Evolutionary conservation across 2,329 filamentous ascomycete genomes (phyloP), one percentile per base, ranked within the genome.

Genomic region (Diaporthe eres): DNA sequence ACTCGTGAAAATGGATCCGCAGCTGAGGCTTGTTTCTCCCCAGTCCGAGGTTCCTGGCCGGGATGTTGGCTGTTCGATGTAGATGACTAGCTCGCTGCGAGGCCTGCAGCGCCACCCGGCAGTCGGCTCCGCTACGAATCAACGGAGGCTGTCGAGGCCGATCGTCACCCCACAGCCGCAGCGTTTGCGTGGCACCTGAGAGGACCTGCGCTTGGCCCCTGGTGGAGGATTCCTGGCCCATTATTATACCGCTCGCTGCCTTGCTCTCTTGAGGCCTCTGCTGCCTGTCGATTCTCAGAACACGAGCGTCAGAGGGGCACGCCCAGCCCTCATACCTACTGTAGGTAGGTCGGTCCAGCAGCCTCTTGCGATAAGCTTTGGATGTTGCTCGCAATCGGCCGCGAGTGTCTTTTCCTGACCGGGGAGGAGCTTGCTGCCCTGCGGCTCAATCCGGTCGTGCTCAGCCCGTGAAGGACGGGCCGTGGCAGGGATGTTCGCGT

Each of bases 1-100:
- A 58, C 58, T 72, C 71, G 71, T 72, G 71, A 61, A 61, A 63
- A 63, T 53, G 71, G 71, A 22, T 61, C 71, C 71, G 71, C 71
- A 72, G 71, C 71, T 39, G 57, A 72, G 71, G 55, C 65, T 70
- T 55, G 65, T 70, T 70, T 70, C 49, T 70, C 65, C 44, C 47
- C 65, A 55, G 71, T 39, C 55, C 71, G 55, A 61, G 28, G 55
- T 39, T n/a, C 39, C 31, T 55, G 68, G n/a, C n/a, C 44, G 31
- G 65, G 65, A 39, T 57, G 34, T 65, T 53, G 39, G 47, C 28
- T 67, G 67, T 70, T 39, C 31, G 72, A 57, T 55, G 53, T 58
- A 55, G 49, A 70, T 70, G 65, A 70, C 65, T 53, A 55, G 65
- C 65, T 68, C 31, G 65, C 65, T 53, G 63, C 65, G 47, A 70